Evolutionary conservation across 805 yeast genomes (phyloP), one percentile per base, ranked within the genome.

Genomic region (Ogataea neopini): DNA sequence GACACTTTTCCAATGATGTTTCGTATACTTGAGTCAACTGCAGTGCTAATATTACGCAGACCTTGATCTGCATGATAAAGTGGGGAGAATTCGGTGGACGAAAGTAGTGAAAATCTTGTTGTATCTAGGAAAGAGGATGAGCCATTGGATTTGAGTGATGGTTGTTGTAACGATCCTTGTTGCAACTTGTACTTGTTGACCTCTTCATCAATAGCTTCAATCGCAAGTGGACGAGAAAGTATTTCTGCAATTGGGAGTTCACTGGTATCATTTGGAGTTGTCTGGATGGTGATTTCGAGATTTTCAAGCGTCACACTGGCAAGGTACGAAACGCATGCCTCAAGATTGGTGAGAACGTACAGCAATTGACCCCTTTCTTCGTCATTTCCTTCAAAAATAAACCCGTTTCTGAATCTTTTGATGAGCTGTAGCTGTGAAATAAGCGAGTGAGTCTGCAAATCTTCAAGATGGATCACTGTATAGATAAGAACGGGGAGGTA

Each of bases 31-130:
- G 66, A 51, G 47, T 68, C 72, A 14, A 68, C 67, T n/a, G 71
- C 62, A 28, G 48, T 54, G 40, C 70, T 64, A 13, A 68, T 64
- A 9, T 63, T 60, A 42, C 67, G 52, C 6, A 68, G 29, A 1
- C 72, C 70, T 49, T 68, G 71, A 47, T 68, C 70, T 1, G 72
- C 70, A 38, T 61, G 63, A 34, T 64, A 63, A 6, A 66, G 46
- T 1, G 60, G 57, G 2, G 64, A 49, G 25, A 61, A 61, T 23
- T 61, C 66, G 10, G 57, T 18, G 6, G 58, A 45, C 8, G 54
- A 37, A 10, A 51, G 39, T 25, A 55, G 28, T 13, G 51, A 50
- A 25, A 45, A 45, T 17, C 54, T 25, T 14, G 55, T 43, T 3
- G 56, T 45, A 38, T 53, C 49, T 19, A 53, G 14, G 35, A 51